Evolutionary conservation across 768 basidiomycete species (phyloP).

Genomic region (Sarcomyxa edulis): DNA sequence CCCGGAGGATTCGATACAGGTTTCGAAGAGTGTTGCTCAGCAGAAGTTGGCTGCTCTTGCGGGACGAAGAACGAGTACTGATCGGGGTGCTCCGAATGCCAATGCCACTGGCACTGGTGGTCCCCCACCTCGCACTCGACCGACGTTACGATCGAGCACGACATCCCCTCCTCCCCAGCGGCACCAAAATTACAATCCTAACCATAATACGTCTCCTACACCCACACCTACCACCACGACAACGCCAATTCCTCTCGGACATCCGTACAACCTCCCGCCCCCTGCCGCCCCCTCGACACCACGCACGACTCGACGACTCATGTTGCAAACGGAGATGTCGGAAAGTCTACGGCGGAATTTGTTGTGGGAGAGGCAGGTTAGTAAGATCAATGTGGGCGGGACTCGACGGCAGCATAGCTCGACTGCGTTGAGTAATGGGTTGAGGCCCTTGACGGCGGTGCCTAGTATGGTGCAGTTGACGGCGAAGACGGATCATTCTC

Average conservation of each 20-base stretch:
- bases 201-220: conserved; percentile 8
- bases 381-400: conserved; percentile 40
- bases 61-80: conserved; percentile 7
- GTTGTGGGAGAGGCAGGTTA: conserved; percentile 73
- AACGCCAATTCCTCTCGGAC: conserved; percentile 54
- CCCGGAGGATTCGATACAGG: conserved; percentile 37
- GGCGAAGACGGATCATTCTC: conserved; percentile 21
- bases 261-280: conserved; percentile 72
- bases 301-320: conserved; percentile 76
- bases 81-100: neutral
- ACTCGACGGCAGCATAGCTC: conserved; percentile 22
- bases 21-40: conserved; percentile 67
- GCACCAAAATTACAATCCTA: too few species aligned
- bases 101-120: conserved; percentile 5
- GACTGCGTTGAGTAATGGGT: conserved; percentile 12
- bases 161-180: neutral
- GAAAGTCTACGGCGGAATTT: conserved; percentile 79
- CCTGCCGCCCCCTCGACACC: conserved; percentile 70
- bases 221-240: conserved; percentile 23
- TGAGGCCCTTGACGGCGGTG: conserved; percentile 25
- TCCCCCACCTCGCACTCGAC: conserved; percentile 10
- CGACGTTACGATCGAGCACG: conserved; percentile 1
- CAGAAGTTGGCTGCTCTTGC: conserved; percentile 58
- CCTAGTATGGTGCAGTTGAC: conserved; percentile 38
- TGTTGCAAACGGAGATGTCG: conserved; percentile 81